Base-by-base conservation (phyloP, 257 asterid genomes). In the Penstemon eatonii region DNA sequence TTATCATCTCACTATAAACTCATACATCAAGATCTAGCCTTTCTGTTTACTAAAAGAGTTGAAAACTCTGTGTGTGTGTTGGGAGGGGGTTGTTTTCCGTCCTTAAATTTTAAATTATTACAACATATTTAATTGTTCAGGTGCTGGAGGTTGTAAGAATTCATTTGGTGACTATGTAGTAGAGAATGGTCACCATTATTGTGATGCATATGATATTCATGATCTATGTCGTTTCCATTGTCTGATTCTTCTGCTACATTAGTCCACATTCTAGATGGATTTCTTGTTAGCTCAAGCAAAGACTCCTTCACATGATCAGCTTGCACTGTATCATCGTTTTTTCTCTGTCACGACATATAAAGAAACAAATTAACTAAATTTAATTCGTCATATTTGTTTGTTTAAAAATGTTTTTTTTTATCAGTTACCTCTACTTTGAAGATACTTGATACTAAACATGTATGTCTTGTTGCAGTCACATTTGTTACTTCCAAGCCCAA, bases 221-320 rank as follows among this genome's bases (percentile, higher is more conserved):
- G 45, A 50, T 68, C 81, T 6, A 58, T 52, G 70, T 52, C 67
- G 74, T 58, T 71, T 7, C 67, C 62, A 25, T 62, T 72, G 6
- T 78, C 78, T 56, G 84, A 65, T 60, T 67, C 69, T n/a, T 72
- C 70, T 11, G 65, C 72, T 52, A 64, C 66, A 13, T 75, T 80
- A 38, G 75, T 41, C 87, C 84, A 81, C 38, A 77, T 78, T 78
- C 76, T 78, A 9, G 78, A 73, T 39, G 96, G 86, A 71, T 84
- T 85, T 65, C 88, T 76, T 1, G 96, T 84, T 38, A 91, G 82
- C 85, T 87, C 96, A 0, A 89, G 90, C 82, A 91, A 71, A 5
- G 96, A 85, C 37, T 89, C 94, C 79, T 86, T 82, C 44, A 91
- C 94, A 69, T 87, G 80, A 63, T 85, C 93, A n/a, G 94, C 95